Evolutionary conservation across 2,329 filamentous ascomycete genomes (phyloP).

Genomic region (Aspergillus sp.): DNA sequence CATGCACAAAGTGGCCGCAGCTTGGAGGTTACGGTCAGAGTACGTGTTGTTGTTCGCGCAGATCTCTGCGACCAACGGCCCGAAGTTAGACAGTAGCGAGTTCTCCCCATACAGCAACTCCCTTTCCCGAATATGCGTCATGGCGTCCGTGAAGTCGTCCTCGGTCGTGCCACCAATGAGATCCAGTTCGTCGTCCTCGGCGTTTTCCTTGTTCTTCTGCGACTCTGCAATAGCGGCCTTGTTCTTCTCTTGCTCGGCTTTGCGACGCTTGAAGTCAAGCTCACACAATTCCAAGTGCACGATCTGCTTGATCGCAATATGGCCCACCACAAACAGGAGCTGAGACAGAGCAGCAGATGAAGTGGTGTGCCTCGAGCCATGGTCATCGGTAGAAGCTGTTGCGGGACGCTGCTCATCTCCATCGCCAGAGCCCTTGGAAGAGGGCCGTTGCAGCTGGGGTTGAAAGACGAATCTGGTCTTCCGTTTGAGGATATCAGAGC

Average conservation of each 20-base stretch:
- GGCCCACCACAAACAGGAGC: slow-evolving; percentile 89
- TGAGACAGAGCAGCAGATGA: slow-evolving; percentile 76
- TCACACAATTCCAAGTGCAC: slow-evolving; percentile 98
- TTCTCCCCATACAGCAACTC: slow-evolving; percentile 80
- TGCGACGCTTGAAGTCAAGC: slow-evolving; percentile 94
- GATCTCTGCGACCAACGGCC: slow-evolving; percentile 86
- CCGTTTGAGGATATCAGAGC: slow-evolving; percentile 82
- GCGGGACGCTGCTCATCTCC: slow-evolving; percentile 34
- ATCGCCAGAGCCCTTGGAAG: slow-evolving; percentile 26
- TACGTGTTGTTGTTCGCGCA: slow-evolving; percentile 94
- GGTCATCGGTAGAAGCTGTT: slow-evolving; percentile 33
- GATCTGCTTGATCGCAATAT: slow-evolving; percentile 98
- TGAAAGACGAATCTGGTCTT: slow-evolving; percentile 82
- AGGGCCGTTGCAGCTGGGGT: slow-evolving; percentile 36
- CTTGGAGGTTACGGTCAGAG: slow-evolving; percentile 84
- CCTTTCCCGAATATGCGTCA: slow-evolving; percentile 78
- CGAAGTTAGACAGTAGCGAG: slow-evolving; percentile 85
- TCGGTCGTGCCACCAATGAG: slow-evolving; percentile 95
- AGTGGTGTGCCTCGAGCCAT: slow-evolving; percentile 59
- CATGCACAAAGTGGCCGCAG: slow-evolving; percentile 87
- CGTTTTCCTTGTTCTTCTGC: slow-evolving; percentile 54
- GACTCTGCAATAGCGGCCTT: slow-evolving; percentile 44
- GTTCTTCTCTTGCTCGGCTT: slow-evolving; percentile 55
- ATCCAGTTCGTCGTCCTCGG: slow-evolving; percentile 85
- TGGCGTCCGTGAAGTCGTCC: slow-evolving; percentile 86